A percentile compares a stretch with the other conserved stretches of the same genome.
Evolutionary conservation across 352 stramenopile genomes (phyloP).

Genomic region (Thraustochytrium sp.): DNA sequence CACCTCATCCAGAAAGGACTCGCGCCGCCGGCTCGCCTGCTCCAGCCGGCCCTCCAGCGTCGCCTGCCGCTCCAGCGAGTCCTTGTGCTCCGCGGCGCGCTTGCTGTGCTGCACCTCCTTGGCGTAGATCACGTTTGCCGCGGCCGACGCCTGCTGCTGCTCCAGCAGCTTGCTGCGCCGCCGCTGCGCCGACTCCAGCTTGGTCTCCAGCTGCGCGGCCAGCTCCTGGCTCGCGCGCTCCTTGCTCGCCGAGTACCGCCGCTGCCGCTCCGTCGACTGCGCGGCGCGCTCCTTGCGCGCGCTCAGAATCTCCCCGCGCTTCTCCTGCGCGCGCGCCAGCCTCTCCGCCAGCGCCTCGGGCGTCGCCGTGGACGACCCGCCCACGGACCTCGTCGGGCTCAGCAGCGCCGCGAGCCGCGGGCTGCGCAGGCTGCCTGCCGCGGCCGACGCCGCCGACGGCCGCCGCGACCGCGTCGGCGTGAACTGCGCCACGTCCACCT

Average conservation of each 20-base stretch:
- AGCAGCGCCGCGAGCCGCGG: background rate
- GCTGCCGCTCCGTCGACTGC: background rate
- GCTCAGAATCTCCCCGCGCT: conserved; percentile 7
- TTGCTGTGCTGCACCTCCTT: conserved; percentile 15
- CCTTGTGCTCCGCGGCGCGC: background rate
- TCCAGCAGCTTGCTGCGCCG: background rate
- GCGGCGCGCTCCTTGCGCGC: conserved; percentile 9
- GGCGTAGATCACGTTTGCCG: conserved; percentile 33
- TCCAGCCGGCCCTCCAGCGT: background rate
- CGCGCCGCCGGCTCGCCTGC: conserved; percentile 2
- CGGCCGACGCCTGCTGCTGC: conserved; percentile 1
- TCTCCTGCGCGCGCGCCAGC: background rate
- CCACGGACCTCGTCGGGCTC: background rate
- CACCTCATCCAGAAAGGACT: conserved; percentile 24
- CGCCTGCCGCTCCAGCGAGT: background rate
- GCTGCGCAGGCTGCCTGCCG: background rate
- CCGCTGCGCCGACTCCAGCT: background rate
- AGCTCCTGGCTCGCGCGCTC: background rate
- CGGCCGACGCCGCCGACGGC: background rate
- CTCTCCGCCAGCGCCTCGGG: background rate
- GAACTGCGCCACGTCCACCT: conserved; percentile 27
- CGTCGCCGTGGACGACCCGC: background rate
- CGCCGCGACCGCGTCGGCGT: background rate
- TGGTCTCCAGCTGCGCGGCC: background rate
- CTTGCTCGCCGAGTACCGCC: background rate